phyloP scores from a whole-genome alignment of 1,284 basidiomycete species.

The Schizophyllum amplum region DNA sequence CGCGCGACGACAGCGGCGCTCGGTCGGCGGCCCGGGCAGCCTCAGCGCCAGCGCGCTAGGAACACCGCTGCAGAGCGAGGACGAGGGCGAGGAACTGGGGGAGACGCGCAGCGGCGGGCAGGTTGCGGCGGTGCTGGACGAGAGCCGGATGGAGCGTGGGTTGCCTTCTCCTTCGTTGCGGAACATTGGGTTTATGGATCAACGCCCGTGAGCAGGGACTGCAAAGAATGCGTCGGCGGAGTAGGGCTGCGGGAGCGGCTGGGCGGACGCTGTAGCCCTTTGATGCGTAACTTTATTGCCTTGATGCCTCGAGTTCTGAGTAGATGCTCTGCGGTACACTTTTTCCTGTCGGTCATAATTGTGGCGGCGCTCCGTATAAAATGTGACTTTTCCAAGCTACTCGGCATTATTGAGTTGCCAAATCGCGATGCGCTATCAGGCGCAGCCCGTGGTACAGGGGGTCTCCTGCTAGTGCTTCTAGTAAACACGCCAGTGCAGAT shows the following conservation, averaged over 20 bases:
- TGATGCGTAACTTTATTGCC: not conserved
- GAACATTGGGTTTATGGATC: constrained; percentile 8
- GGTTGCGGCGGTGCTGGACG: constrained; percentile 23
- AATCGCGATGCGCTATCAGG: too few species aligned
- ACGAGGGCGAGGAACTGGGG: constrained; percentile 31
- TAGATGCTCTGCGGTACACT: not conserved
- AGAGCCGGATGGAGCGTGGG: constrained; percentile 51
- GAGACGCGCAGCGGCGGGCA: constrained; percentile 20
- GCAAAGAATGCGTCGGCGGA: not conserved
- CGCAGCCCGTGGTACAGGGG: too few species aligned
- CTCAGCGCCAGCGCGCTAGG: too few species aligned
- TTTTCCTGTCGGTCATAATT: too few species aligned
- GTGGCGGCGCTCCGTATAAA: too few species aligned
- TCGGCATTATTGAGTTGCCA: too few species aligned
- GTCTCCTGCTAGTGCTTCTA: too few species aligned
- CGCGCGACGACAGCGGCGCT: constrained; percentile 60
- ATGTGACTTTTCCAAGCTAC: too few species aligned
- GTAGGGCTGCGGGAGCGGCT: not conserved
- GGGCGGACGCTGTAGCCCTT: too few species aligned
- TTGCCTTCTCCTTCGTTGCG: constrained; percentile 45
- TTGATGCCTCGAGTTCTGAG: not conserved
- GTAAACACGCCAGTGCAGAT: too few species aligned
- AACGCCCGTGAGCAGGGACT: not conserved
- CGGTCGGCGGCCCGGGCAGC: constrained; percentile 26
- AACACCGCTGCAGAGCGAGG: constrained; percentile 54